Base-by-base conservation (phyloP, 140 eudicot genomes). In the Cichorium intybus region DNA sequence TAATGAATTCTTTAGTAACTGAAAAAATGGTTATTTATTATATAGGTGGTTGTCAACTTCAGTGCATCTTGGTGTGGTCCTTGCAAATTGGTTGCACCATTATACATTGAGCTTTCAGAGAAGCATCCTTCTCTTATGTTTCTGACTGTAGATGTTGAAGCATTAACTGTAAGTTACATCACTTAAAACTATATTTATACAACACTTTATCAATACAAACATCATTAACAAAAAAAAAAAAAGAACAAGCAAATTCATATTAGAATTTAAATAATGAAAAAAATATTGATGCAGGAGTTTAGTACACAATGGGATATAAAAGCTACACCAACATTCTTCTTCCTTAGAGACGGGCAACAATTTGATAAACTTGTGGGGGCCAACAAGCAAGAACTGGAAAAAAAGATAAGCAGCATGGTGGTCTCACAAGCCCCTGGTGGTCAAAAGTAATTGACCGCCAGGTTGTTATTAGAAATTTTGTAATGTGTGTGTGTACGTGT, bases 1-100 rank as follows among this genome's bases (percentile, higher is more conserved):
- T 29, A 17, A 58, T 57, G n/a, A n/a, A n/a, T n/a, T n/a, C n/a
- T n/a, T n/a, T n/a, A n/a, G n/a, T n/a, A n/a, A n/a, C n/a, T n/a
- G n/a, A 39, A 35, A 55, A 18, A 56, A 2, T 10, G 12, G 26
- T 15, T 55, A 2, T 9, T 47, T 34, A 10, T 52, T 20, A 10
- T 35, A 71, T 72, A 92, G 98, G 98, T 88, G 48, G 37, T 92
- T 72, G 98, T 90, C 74, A 92, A 88, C 80, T 92, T 92, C 50
- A 92, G 95, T 67, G 98, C 98, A 55, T 52, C 95, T 5, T 92
- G 98, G 98, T 92, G 98, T 79, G 93, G 87, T 60, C 98, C 98
- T 26, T 92, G 98, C 75, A 81, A 81, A 58, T 74, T 78, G 64
- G 61, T 87, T 64, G 86, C 88, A 27, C 84, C 95, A 9, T 77